Evolutionary conservation across 345 rosid genomes (phyloP).

Genomic region (Raphanus raphanistrum): DNA sequence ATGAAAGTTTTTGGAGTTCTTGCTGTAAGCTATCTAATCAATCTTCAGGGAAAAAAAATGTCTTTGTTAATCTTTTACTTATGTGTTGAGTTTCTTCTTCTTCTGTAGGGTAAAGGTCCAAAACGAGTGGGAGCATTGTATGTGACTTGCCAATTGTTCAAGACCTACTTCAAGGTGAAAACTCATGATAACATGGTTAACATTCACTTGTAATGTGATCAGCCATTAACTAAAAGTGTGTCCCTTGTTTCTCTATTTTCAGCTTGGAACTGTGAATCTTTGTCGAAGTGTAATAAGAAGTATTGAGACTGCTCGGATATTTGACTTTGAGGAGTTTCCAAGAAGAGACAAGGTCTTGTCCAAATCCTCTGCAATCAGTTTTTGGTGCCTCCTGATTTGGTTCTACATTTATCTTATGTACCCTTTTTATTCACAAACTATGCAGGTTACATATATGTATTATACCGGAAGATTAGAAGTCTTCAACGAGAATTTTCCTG

Average conservation of each 20-base stretch:
- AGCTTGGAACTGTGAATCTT: conserved; percentile 98
- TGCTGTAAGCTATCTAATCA: conserved; percentile 60
- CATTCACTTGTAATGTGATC: neutral
- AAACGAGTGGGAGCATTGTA: conserved; percentile 94
- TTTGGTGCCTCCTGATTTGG: neutral
- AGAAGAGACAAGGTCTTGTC: conserved; percentile 73
- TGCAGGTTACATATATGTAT: conserved; percentile 97
- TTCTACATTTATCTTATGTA: conserved; percentile 9
- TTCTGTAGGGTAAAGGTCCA: conserved; percentile 89
- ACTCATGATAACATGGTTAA: neutral
- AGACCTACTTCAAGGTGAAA: conserved; percentile 85
- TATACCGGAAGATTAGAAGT: conserved; percentile 98
- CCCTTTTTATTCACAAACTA: neutral
- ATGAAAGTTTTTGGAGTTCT: conserved; percentile 97
- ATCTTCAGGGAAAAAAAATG: conserved; percentile 5
- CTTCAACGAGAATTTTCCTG: conserved; percentile 90
- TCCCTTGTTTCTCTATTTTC: conserved; percentile 34
- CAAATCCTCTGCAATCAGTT: neutral
- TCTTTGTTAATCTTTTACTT: conserved; percentile 2
- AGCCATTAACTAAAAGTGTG: conserved; percentile 9
- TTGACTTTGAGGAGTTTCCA: conserved; percentile 96
- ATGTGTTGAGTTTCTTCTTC: conserved; percentile 17
- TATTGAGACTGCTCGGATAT: conserved; percentile 93
- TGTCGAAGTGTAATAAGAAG: conserved; percentile 98
- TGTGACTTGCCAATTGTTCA: conserved; percentile 94